A percentile compares a stretch with the other conserved stretches of the same genome.
These are phyloP conservation scores for Botrytis byssoidea DNA, from an alignment of 2,329 filamentous ascomycete genomes.

Conservation along the genomic window DNA sequence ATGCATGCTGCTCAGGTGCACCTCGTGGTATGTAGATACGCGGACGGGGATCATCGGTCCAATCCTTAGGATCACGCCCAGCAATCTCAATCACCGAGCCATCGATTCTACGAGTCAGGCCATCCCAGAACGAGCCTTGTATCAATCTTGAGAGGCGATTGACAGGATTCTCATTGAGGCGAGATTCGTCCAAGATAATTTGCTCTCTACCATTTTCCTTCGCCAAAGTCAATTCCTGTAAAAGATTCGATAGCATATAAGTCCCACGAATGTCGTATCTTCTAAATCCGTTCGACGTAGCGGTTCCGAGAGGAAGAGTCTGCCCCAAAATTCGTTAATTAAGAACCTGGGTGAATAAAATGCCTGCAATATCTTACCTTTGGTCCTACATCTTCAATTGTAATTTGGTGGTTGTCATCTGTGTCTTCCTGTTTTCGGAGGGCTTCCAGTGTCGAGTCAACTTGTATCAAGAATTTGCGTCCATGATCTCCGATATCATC, in stretches of 20 bases:
- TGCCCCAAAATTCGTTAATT: conserved; percentile 37
- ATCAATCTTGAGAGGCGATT: conserved; percentile 84
- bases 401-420: conserved; percentile 94
- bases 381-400: conserved; percentile 90
- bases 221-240: conserved; percentile 91
- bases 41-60: conserved; percentile 84
- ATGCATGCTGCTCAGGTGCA: conserved; percentile 83
- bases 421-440: conserved; percentile 86
- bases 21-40: conserved; percentile 87
- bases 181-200: conserved; percentile 86
- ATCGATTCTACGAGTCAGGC: conserved; percentile 85
- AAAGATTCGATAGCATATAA: conserved; percentile 94
- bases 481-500: conserved; percentile 70
- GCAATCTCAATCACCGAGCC: conserved; percentile 82
- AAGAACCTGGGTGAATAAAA: not conserved
- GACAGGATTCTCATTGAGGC: conserved; percentile 93
- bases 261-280: conserved; percentile 90
- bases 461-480: conserved; percentile 81
- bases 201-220: conserved; percentile 86
- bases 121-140: conserved; percentile 88
- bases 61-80: conserved; percentile 89
- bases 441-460: conserved; percentile 77
- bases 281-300: conserved; percentile 80
- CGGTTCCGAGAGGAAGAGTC: conserved; percentile 81
- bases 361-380: conserved; percentile 56